phyloP scores from a whole-genome alignment of 2,329 filamentous ascomycete species.

The Fusarium pilosicola region DNA sequence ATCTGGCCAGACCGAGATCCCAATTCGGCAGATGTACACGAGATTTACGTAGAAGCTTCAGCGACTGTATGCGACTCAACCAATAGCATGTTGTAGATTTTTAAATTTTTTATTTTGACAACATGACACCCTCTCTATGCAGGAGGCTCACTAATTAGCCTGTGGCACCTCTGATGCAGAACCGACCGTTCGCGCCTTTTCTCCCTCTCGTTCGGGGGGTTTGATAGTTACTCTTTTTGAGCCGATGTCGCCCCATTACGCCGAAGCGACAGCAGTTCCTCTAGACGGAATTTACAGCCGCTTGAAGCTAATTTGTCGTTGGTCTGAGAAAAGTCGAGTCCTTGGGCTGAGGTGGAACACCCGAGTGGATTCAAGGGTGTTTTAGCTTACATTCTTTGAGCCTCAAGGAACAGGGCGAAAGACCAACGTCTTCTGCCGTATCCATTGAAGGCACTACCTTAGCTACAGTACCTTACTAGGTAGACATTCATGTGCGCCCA shows the following conservation, averaged over 20 bases:
- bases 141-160: background rate
- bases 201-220: background rate
- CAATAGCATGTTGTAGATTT: constrained; percentile 10
- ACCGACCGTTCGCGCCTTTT: background rate
- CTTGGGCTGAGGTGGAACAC: background rate
- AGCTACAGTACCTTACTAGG: no score
- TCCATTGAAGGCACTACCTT: background rate
- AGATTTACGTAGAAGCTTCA: constrained; percentile 26
- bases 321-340: background rate
- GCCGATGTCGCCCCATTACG: background rate
- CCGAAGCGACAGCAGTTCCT: background rate
- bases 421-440: background rate
- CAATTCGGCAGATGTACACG: constrained; percentile 16
- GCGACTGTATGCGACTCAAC: constrained; percentile 3
- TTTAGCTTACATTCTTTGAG: background rate
- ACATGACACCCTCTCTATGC: background rate
- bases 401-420: background rate
- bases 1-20: constrained; percentile 38
- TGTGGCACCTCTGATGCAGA: background rate
- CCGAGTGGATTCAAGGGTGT: background rate
- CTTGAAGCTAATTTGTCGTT: background rate
- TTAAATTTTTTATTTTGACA: background rate
- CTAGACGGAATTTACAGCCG: background rate
- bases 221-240: background rate
- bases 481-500: background rate